Evolutionary conservation across 2,329 filamentous ascomycete species (phyloP).

Genomic region (Dothidotthia symphoricarpi): DNA sequence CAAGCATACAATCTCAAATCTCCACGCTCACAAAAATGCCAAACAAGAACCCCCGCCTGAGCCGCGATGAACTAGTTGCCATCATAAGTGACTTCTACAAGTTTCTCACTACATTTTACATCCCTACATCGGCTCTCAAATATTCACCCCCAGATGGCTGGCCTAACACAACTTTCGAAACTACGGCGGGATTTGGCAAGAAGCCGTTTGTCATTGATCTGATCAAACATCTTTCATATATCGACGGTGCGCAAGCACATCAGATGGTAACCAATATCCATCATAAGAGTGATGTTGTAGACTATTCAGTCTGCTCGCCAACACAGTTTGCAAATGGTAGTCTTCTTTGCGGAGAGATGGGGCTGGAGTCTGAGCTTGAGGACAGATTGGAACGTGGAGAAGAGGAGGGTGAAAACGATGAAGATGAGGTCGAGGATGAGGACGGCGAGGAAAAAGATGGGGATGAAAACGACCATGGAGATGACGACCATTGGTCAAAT

Average conservation of each 20-base stretch:
- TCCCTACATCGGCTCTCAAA: slow-evolving; percentile 5
- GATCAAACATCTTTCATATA: slow-evolving; percentile 9
- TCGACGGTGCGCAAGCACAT: slow-evolving; percentile 1
- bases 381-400: neutral
- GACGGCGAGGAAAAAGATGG: slow-evolving; percentile 2
- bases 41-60: too few species aligned
- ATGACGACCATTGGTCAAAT: neutral
- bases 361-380: neutral
- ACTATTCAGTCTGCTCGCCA: slow-evolving; percentile 1
- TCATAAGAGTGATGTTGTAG: slow-evolving; percentile 7
- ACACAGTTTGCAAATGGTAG: neutral
- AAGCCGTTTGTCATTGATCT: slow-evolving; percentile 8
- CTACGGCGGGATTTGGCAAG: slow-evolving; percentile 1
- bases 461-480: slow-evolving; percentile 4
- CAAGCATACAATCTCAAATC: too few species aligned
- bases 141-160: slow-evolving; percentile 9
- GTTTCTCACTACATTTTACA: slow-evolving; percentile 10
- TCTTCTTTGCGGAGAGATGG: neutral
- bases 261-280: slow-evolving; percentile 7
- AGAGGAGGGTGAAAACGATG: neutral
- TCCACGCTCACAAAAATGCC: too few species aligned
- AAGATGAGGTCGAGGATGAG: slow-evolving; percentile 3
- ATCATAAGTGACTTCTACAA: slow-evolving; percentile 11
- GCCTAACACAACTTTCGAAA: slow-evolving; percentile 8
- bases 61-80: slow-evolving; percentile 4